Evolutionary conservation across 306 rosid species (phyloP), one percentile per base, ranked within the genome.

Genomic region (Sophora flavescens): DNA sequence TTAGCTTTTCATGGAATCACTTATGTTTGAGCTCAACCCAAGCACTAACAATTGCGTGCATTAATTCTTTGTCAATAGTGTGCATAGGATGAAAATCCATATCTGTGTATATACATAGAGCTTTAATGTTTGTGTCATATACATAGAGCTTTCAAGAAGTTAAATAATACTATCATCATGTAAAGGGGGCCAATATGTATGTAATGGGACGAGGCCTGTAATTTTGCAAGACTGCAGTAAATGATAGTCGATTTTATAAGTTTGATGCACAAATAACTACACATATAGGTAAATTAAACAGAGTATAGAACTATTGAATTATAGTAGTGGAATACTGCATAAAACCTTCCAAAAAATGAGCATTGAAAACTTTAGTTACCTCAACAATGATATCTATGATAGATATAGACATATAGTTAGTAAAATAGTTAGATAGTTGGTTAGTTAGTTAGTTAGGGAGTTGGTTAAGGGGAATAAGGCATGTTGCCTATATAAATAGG

Each of bases 271-370:
- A 68, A 69, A 59, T 36, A 48, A 22, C 76, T 68, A 63, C 70
- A 60, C 61, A 78, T 8, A 57, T 70, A 36, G 30, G 30, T 60
- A 5, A 1, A 50, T 16, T 28, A 26, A 51, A 63, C 62, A 62
- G 14, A 48, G 35, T 53, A 79, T 1, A 30, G 38, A 70, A 42
- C 18, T 42, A 39, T 62, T 36, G 64, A 72, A 30, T 79, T 30
- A 44, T 42, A 54, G 50, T n/a, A 13, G 62, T 18, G 11, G 15
- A 42, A 79, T 36, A 51, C 38, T 51, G 56, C 76, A 68, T 36
- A 63, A 16, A 53, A 50, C 57, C 62, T 76, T 76, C 51, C 38
- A 56, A 16, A 63, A 51, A 53, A 69, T 45, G n/a, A 78, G 45
- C 45, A 38, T 28, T 15, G 32, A 78, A 79, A 63, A 70, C 59